Evolutionary conservation across 805 yeast species (phyloP).

Genomic region (Candida xiaguanensis): DNA sequence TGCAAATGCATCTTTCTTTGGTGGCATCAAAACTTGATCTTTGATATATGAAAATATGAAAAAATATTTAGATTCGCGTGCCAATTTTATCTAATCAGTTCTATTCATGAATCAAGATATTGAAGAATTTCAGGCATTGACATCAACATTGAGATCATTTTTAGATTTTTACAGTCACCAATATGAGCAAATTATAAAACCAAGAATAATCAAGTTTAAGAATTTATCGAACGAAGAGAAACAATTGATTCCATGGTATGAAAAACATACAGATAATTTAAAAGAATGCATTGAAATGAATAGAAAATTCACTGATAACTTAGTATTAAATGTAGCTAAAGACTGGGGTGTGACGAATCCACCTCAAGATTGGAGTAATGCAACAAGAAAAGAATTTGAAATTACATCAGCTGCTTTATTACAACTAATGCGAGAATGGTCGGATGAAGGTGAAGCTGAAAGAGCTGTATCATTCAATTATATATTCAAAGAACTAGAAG

Average conservation of each 20-base stretch:
- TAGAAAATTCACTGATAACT: constrained; percentile 35
- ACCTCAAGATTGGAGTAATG: constrained; percentile 40
- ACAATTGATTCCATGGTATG: constrained; percentile 48
- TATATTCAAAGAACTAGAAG: constrained; percentile 33
- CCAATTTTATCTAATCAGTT: not conserved
- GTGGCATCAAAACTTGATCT: constrained; percentile 19
- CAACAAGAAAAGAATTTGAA: constrained; percentile 44
- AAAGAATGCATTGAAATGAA: constrained; percentile 44
- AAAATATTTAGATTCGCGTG: constrained; percentile 1
- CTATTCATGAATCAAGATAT: constrained; percentile 14
- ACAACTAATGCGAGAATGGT: constrained; percentile 64
- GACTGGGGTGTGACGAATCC: constrained; percentile 48
- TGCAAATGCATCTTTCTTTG: constrained; percentile 44
- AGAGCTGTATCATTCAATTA: constrained; percentile 36
- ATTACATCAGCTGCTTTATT: constrained; percentile 55
- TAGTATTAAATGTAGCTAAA: constrained; percentile 42
- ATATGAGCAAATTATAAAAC: constrained; percentile 28
- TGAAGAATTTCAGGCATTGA: constrained; percentile 35
- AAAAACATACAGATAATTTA: constrained; percentile 35
- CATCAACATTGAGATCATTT: constrained; percentile 34
- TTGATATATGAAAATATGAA: too few species aligned
- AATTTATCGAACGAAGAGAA: constrained; percentile 39
- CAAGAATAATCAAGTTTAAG: constrained; percentile 23
- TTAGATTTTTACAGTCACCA: constrained; percentile 32
- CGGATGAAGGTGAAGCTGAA: constrained; percentile 47